Base-by-base conservation (phyloP, 139 green algal genomes). In the Closterium sp. region DNA sequence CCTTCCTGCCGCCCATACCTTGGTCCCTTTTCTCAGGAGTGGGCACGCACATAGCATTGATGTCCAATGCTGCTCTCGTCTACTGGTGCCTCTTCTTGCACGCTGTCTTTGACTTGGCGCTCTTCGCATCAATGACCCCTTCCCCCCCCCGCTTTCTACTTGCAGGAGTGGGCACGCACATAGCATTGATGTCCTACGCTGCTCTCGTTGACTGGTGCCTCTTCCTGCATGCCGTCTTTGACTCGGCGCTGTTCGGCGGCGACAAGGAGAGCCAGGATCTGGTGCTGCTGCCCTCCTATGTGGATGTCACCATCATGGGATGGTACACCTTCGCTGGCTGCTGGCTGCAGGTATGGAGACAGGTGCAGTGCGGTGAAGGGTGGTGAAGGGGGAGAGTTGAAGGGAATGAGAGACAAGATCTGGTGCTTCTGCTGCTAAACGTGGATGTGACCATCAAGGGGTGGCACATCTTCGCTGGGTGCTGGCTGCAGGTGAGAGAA, bases 301-400 rank as follows among this genome's bases (percentile, higher is more conserved):
- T 87, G 8, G 88, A 91, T 43, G 87, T 91, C 1, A 36, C 87
- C 34, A 30, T 64, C 9, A 91, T 91, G 88, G 88, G 88, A 1
- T 91, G 88, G 88, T 91, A 91, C 88, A 91, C 88, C 1, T 91
- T 91, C 33, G 38, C 88, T 10, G 88, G 87, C 25, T 91, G 88
- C 88, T 91, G 88, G 88, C 34, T 87, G 34, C 43, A 91, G 88
- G 88, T 87, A 55, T 55, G 8, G 43, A 69, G n/a, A 33, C 0
- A 19, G 12, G 1, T 69, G 4, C 2, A 87, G 12, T 28, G 10
- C 8, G 0, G 33, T 87, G 9, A 10, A 85, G 33, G 25, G 33
- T 87, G 84, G 33, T 87, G 12, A 35, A 87, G 7, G n/a, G n/a
- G n/a, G n/a, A 64, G 33, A 69, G 9, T 1, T 43, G 0, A 69